Base-by-base conservation (phyloP, 2,329 filamentous ascomycete species). In the Ascochyta rabiei region DNA sequence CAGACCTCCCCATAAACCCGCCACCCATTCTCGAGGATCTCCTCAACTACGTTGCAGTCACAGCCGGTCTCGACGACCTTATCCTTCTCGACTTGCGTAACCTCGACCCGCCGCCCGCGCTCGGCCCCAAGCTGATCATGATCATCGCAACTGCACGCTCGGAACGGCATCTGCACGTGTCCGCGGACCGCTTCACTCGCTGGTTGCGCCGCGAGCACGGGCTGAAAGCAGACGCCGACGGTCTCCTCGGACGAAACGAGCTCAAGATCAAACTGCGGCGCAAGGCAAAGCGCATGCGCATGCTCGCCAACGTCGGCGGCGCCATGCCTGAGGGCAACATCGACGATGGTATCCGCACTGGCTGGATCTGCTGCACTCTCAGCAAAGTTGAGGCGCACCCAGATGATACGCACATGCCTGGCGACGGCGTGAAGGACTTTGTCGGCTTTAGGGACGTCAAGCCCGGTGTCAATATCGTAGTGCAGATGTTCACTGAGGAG, bases 331-430 rank as follows among this genome's bases (percentile, higher is more conserved):
- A 85, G 10, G 82, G 82, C 13, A 83, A 83, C 42, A 79, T 83
- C 1, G 93, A 96, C 64, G 91, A 97, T 69, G 93, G 93, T 2
- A 90, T 96, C 47, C 88, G 89, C 12, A 97, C 93, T 0, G 93
- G 92, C 9, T 99, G 95, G 95, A 89, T 99, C 18, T 99, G 95
- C 75, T 90, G 98, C 57, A 96, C 96, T 71, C 84, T 95, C 9
- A 91, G 90, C 4, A 84, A 84, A 15, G 82, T 91, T 1, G 84
- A 88, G 38, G 82, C 84, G 19, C 79, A 81, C n/a, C 64, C 73
- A 4, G 64, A 75, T 30, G 72, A 74, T 23, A 68, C 51, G 12
- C 56, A 69, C 12, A 67, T 72, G 60, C 67, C 66, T 2, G 68
- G 66, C 1, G 66, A 65, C 6, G 49, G 72, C 5, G 64, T 67